Evolutionary conservation across 192 early-diverging fungal genomes (phyloP).

Genomic region (Ramicandelaber brevisporus): DNA sequence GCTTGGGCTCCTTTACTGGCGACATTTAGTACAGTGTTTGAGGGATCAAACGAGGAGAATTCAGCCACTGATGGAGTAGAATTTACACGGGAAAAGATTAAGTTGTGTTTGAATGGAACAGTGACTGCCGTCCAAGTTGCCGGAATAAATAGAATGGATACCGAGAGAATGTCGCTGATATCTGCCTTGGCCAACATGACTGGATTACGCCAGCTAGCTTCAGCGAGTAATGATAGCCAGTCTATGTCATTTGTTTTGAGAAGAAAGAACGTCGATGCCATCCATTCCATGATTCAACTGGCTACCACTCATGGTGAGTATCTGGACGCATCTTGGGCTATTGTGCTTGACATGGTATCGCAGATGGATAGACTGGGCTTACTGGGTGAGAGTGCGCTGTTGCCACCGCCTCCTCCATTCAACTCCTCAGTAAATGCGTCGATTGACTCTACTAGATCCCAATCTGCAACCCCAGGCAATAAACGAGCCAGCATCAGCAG

Average conservation of each 20-base stretch:
- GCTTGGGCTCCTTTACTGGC: constrained; percentile 75
- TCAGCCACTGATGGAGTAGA: constrained; percentile 35
- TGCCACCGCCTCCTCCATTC: too few species aligned
- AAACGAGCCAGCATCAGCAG: too few species aligned
- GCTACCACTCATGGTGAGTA: constrained; percentile 41
- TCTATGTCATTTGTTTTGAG: too few species aligned
- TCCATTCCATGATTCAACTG: constrained; percentile 57
- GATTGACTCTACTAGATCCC: too few species aligned
- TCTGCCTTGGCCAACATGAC: constrained; percentile 75
- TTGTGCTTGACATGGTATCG: constrained; percentile 58
- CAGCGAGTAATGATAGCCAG: too few species aligned
- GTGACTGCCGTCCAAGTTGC: constrained; percentile 53
- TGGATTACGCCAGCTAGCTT: constrained; percentile 47
- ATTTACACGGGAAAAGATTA: too few species aligned
- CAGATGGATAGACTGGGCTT: constrained; percentile 73
- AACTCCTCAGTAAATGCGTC: too few species aligned
- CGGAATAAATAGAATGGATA: constrained; percentile 61
- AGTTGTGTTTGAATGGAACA: constrained; percentile 61
- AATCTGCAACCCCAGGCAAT: too few species aligned
- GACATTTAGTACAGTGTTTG: constrained; percentile 52
- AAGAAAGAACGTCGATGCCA: constrained; percentile 78
- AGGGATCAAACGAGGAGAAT: constrained; percentile 53
- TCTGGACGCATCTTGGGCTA: constrained; percentile 44
- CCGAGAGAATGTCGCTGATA: constrained; percentile 77
- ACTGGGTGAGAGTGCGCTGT: too few species aligned